Evolutionary conservation across 2,329 filamentous ascomycete genomes (phyloP).

Genomic region (Aspergillus aculeatus): DNA sequence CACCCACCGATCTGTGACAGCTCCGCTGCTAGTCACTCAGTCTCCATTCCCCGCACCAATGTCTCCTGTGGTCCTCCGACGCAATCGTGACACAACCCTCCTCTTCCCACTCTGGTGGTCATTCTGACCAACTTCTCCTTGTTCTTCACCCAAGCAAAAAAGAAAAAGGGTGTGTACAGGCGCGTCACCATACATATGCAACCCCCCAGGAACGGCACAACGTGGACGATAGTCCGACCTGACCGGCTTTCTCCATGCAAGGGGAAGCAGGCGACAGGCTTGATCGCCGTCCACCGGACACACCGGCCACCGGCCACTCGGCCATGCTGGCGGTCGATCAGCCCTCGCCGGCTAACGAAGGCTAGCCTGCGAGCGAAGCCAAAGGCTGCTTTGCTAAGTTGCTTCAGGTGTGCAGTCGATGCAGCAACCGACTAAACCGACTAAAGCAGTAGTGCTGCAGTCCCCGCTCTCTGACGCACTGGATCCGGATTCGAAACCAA

Average conservation of each 20-base stretch:
- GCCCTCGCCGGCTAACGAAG: neutral
- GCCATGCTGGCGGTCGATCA: slow-evolving; percentile 2
- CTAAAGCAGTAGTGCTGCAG: neutral
- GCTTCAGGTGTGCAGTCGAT: neutral
- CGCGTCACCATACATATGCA: slow-evolving; percentile 14
- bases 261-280: slow-evolving; percentile 3
- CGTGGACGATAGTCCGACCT: slow-evolving; percentile 10
- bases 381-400: neutral
- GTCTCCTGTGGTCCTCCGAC: neutral
- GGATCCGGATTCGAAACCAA: slow-evolving; percentile 1
- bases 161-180: neutral
- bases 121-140: neutral
- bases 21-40: neutral
- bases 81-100: slow-evolving; percentile 7
- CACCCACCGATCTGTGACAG: slow-evolving; percentile 8
- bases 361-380: neutral
- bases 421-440: neutral
- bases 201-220: slow-evolving; percentile 9
- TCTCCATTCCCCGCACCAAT: neutral
- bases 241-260: slow-evolving; percentile 10
- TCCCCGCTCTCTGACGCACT: neutral
- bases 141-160: neutral
- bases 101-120: neutral
- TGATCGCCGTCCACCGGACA: slow-evolving; percentile 9
- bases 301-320: slow-evolving; percentile 1